Evolutionary conservation across 2,329 filamentous ascomycete species (phyloP).

Genomic region (Drechslerella dactyloides): DNA sequence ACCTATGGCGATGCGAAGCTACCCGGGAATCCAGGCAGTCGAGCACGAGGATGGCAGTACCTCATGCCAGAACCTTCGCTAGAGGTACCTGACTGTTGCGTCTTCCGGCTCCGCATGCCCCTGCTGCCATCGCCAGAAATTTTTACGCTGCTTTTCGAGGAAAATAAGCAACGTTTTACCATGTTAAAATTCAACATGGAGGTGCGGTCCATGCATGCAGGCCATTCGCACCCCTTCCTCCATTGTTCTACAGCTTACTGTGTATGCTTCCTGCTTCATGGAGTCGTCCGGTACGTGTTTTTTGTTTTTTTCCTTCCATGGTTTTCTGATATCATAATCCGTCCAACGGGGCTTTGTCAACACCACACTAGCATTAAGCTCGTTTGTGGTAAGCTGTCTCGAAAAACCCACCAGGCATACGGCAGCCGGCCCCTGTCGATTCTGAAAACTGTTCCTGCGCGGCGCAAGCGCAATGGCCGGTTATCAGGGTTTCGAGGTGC

Average conservation of each 20-base stretch:
- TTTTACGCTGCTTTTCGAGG: slow-evolving; percentile 22
- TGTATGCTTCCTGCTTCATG: neutral
- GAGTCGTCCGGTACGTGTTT: neutral
- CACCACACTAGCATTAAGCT: slow-evolving; percentile 48
- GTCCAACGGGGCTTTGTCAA: slow-evolving; percentile 49
- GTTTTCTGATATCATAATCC: slow-evolving; percentile 51
- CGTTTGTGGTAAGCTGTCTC: slow-evolving; percentile 45
- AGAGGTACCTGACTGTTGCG: slow-evolving; percentile 22
- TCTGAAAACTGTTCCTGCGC: slow-evolving; percentile 48
- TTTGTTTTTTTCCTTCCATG: neutral
- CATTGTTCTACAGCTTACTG: slow-evolving; percentile 50
- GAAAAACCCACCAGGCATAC: slow-evolving; percentile 28
- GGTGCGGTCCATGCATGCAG: slow-evolving; percentile 45
- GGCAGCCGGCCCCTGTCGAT: slow-evolving; percentile 21
- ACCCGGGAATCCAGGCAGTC: slow-evolving; percentile 27
- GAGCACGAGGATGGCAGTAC: slow-evolving; percentile 21
- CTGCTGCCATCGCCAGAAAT: neutral
- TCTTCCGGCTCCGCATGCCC: slow-evolving; percentile 22
- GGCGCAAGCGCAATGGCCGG: slow-evolving; percentile 49
- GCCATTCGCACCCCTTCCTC: slow-evolving; percentile 27
- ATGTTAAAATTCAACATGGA: slow-evolving; percentile 21
- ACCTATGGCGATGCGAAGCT: slow-evolving; percentile 1
- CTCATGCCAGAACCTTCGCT: slow-evolving; percentile 27
- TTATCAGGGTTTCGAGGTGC: slow-evolving; percentile 50
- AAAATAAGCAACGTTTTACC: slow-evolving; percentile 49